Conservation (phyloP, 2,329 filamentous ascomycete species). For the Orbilia javanica region DNA sequence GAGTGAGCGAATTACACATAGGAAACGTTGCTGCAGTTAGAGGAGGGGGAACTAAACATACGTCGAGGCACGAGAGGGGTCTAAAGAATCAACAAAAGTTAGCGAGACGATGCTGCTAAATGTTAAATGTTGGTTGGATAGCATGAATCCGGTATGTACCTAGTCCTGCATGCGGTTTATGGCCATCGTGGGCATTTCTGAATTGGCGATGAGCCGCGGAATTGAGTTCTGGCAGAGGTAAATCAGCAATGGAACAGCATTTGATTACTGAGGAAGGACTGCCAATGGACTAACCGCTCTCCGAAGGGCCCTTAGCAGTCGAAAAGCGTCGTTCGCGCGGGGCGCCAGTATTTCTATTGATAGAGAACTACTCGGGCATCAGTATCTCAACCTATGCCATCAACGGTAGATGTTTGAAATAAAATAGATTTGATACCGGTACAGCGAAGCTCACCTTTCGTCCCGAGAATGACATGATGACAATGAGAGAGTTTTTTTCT, state of each 20-base stretch:
- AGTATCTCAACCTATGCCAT: not conserved
- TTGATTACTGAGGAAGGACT: not conserved
- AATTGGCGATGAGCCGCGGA: slow-evolving; percentile 91
- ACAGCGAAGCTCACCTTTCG: slow-evolving; percentile 55
- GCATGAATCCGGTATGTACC: slow-evolving; percentile 73
- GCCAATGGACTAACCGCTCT: slow-evolving; percentile 46
- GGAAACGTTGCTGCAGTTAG: not conserved
- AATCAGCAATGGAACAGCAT: not conserved
- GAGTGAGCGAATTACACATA: slow-evolving; percentile 12
- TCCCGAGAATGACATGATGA: slow-evolving; percentile 58
- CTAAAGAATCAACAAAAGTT: slow-evolving; percentile 15
- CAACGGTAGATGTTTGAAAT: not conserved
- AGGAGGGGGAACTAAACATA: slow-evolving; percentile 17
- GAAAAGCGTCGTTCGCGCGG: slow-evolving; percentile 55
- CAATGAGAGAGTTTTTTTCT: not conserved
- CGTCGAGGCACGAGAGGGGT: slow-evolving; percentile 57
- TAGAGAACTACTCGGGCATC: slow-evolving; percentile 37
- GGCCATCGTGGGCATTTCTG: slow-evolving; percentile 88
- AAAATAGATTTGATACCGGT: slow-evolving; percentile 35
- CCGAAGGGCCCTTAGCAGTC: slow-evolving; percentile 51
- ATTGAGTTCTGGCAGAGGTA: slow-evolving; percentile 74
- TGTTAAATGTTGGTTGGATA: not conserved
- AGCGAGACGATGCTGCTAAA: not conserved
- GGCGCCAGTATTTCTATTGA: slow-evolving; percentile 53
- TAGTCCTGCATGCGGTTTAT: slow-evolving; percentile 89